phyloP scores from a whole-genome alignment of 192 early-diverging fungal genomes.

The Mortierella alpina region DNA sequence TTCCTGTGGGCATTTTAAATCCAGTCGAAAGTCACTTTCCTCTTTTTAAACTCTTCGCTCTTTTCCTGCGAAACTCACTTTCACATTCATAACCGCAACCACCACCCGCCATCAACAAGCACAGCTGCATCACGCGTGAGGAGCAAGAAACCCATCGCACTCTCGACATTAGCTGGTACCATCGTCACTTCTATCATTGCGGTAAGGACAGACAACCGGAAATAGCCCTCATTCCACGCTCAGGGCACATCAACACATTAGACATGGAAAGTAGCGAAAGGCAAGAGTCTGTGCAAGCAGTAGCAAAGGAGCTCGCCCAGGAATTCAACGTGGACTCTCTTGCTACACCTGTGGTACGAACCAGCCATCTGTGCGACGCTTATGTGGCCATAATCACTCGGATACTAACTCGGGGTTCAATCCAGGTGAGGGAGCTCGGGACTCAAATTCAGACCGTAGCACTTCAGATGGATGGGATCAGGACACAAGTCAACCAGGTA shows the following conservation, averaged over 20 bases:
- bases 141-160: neutral
- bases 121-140: neutral
- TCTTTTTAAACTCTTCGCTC: too few species aligned
- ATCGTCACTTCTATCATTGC: neutral
- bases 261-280: neutral
- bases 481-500: slow-evolving; percentile 36
- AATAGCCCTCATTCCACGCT: too few species aligned
- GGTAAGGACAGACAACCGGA: neutral
- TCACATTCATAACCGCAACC: neutral
- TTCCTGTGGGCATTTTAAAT: neutral
- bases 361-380: neutral
- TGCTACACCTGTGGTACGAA: slow-evolving; percentile 24
- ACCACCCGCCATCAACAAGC: neutral
- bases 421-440: slow-evolving; percentile 25
- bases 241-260: too few species aligned
- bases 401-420: neutral
- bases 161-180: neutral
- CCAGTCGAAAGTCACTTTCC: too few species aligned
- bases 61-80: too few species aligned
- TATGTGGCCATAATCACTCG: neutral
- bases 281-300: neutral
- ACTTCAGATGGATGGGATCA: slow-evolving; percentile 40
- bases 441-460: slow-evolving; percentile 50
- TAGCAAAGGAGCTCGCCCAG: slow-evolving; percentile 23
- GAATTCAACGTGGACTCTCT: slow-evolving; percentile 44